phyloP scores from a whole-genome alignment of 2,329 filamentous ascomycete genomes.

The Fusarium hainanense region DNA sequence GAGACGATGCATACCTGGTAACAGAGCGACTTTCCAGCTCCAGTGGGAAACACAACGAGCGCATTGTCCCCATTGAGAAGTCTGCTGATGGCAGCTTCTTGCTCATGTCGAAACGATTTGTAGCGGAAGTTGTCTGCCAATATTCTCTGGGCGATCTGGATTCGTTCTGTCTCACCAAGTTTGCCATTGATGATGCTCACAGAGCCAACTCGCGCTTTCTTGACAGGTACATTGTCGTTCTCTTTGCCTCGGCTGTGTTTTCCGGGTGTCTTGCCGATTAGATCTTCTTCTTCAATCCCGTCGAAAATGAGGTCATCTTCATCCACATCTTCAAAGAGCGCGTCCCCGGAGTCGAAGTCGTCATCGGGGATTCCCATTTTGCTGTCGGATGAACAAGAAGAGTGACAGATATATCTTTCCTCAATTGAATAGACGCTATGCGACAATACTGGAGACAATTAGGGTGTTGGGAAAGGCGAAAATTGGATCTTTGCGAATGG shows the following conservation, averaged over 20 bases:
- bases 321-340: slow-evolving; percentile 41
- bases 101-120: slow-evolving; percentile 57
- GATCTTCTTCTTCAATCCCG: slow-evolving; percentile 27
- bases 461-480: background rate
- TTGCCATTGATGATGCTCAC: background rate
- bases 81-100: slow-evolving; percentile 54
- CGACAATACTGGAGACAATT: background rate
- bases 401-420: accelerated
- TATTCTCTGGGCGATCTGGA: slow-evolving; percentile 44
- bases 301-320: slow-evolving; percentile 41
- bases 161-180: slow-evolving; percentile 1
- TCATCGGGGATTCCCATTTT: slow-evolving; percentile 29
- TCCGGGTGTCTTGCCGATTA: slow-evolving; percentile 3
- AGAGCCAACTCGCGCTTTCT: slow-evolving; percentile 25
- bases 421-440: background rate
- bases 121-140: slow-evolving; percentile 55
- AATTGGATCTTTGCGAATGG: background rate
- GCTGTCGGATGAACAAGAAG: background rate
- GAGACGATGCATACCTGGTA: slow-evolving; percentile 54
- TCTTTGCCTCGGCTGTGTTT: slow-evolving; percentile 25
- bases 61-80: slow-evolving; percentile 55
- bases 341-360: slow-evolving; percentile 46
- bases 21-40: slow-evolving; percentile 62
- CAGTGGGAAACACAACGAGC: slow-evolving; percentile 60
- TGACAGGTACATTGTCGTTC: background rate